A percentile compares a stretch with the other conserved stretches of the same genome.
These are phyloP conservation scores for Pyracantha coccinea DNA, from an alignment of 331 rosid species.

Conservation along the genomic window DNA sequence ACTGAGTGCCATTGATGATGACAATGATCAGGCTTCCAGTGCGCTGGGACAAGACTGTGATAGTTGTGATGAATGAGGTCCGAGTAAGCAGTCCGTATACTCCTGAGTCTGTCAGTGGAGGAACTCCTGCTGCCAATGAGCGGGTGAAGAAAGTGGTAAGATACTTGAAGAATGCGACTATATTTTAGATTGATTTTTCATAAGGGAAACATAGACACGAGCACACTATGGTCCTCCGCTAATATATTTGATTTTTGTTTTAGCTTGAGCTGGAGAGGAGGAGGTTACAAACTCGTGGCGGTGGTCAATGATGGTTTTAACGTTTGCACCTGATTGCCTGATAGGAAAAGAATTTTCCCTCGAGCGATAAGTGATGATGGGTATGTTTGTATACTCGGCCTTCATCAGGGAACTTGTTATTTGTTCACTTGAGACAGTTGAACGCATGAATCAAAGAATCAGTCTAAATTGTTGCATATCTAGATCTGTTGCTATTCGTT, in stretches of 20 bases:
- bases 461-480: conserved; percentile 1
- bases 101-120: conserved; percentile 87
- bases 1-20: conserved; percentile 7
- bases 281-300: conserved; percentile 65
- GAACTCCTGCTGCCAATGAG: conserved; percentile 93
- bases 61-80: conserved; percentile 93
- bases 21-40: conserved; percentile 82
- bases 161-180: neutral
- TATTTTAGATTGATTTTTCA: neutral
- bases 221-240: neutral
- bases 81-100: conserved; percentile 87
- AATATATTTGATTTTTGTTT: neutral
- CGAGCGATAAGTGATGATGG: conserved; percentile 23
- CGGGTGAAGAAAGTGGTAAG: conserved; percentile 98
- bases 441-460: conserved; percentile 14
- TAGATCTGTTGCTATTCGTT: conserved; percentile 17
- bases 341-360: conserved; percentile 11
- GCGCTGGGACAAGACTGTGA: conserved; percentile 92
- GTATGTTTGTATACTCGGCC: conserved; percentile 23
- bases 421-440: conserved; percentile 21
- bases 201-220: neutral
- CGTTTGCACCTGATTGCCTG: conserved; percentile 14
- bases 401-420: conserved; percentile 14
- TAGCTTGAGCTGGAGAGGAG: conserved; percentile 84
- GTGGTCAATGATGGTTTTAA: conserved; percentile 42